Base-by-base conservation (phyloP, 2,329 filamentous ascomycete species). In the Nemania abortiva region DNA sequence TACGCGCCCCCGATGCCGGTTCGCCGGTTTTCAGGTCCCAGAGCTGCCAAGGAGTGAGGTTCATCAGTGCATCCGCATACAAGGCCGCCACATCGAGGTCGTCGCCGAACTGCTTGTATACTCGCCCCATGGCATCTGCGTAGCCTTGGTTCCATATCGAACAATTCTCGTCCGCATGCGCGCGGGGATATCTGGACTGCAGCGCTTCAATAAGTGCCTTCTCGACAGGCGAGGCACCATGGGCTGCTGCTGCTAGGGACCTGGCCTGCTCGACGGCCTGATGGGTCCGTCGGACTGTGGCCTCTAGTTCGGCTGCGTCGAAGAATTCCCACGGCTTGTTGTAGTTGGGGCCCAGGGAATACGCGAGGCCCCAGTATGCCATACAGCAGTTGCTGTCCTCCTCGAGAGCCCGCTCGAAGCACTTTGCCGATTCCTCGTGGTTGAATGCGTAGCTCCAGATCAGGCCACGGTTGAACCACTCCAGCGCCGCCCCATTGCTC, bases 301-400 rank as follows among this genome's bases (percentile, higher is more conserved):
- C 78, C 11, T 82, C 78, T 4, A 91, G 81, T 71, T 94, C 92
- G 0, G 83, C 79, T 0, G 84, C 79, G 63, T 91, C 90, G 72
- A 94, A 93, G 27, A 88, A 84, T 31, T 88, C 86, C 92, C 92
- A 94, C 0, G 92, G 89, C 75, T 94, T 93, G 81, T 95, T 88
- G 78, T 90, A 90, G 75, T 95, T 94, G 3, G 92, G 92, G 0
- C 92, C 92, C 0, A 92, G 81, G 1, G 90, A 84, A 76, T 92
- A 94, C 0, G 92, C 89, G 4, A 92, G 80, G 0, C 91, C 91
- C 90, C 91, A 93, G 74, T 91, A 86, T 2, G 88, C 90, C 83
- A 92, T 88, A 34, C 86, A 84, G 66, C 88, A 91, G 1, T 77
- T 70, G 0, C 80, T 70, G 69, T 93, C 91, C 55, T 82, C 76